phyloP scores from a whole-genome alignment of 805 yeast genomes.

The Metschnikowia arizonensis region DNA sequence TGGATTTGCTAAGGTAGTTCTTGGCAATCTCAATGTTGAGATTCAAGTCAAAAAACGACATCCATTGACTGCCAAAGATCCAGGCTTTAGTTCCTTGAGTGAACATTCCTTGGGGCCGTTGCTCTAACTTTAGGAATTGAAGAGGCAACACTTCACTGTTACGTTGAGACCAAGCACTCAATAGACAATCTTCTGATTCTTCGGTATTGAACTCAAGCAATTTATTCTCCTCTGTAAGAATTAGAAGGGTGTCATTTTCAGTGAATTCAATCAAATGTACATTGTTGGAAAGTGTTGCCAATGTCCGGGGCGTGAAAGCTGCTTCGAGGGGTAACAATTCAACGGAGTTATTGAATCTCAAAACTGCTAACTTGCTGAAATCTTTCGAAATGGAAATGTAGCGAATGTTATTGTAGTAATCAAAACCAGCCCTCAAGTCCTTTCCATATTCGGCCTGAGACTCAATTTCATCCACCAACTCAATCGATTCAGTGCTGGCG shows the following conservation, averaged over 20 bases:
- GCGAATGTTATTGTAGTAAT: slow-evolving; percentile 50
- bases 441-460: slow-evolving; percentile 15
- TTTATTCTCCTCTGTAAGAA: slow-evolving; percentile 70
- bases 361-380: slow-evolving; percentile 47
- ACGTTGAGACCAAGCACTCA: slow-evolving; percentile 75
- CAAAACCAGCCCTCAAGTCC: slow-evolving; percentile 28
- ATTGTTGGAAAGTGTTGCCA: slow-evolving; percentile 56
- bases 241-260: slow-evolving; percentile 47
- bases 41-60: slow-evolving; percentile 66
- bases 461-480: slow-evolving; percentile 43
- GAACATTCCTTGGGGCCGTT: slow-evolving; percentile 72
- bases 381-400: slow-evolving; percentile 47
- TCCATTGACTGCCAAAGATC: slow-evolving; percentile 87
- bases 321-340: slow-evolving; percentile 42
- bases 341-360: slow-evolving; percentile 64
- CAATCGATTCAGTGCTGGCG: slow-evolving; percentile 19
- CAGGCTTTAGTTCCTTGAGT: slow-evolving; percentile 53
- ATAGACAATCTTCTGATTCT: slow-evolving; percentile 23
- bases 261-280: slow-evolving; percentile 64
- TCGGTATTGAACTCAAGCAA: slow-evolving; percentile 55
- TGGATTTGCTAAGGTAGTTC: slow-evolving; percentile 20
- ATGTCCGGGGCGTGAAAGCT: slow-evolving; percentile 28
- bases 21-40: slow-evolving; percentile 49
- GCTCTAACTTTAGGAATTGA: slow-evolving; percentile 51
- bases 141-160: slow-evolving; percentile 74